phyloP scores from a whole-genome alignment of 2,329 filamentous ascomycete species.

The Exophiala oligosperma region DNA sequence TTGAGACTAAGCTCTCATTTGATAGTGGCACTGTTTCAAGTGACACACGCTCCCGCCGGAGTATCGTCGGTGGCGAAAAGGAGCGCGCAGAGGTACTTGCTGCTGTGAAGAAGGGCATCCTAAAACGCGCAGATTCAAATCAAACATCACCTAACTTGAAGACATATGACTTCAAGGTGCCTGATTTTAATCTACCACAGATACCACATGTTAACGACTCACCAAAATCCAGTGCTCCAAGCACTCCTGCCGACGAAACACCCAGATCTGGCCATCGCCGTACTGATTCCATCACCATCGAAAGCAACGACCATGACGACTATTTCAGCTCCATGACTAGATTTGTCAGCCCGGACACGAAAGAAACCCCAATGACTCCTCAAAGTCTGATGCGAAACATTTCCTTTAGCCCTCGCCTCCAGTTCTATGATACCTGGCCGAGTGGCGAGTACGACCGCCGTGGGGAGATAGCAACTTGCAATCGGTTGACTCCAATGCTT shows the following conservation, averaged over 20 bases:
- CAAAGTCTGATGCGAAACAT: constrained; percentile 65
- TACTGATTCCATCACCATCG: constrained; percentile 69
- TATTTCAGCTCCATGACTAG: constrained; percentile 78
- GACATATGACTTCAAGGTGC: constrained; percentile 56
- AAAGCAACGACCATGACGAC: constrained; percentile 88
- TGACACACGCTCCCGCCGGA: constrained; percentile 67
- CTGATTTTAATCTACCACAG: constrained; percentile 59
- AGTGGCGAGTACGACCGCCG: constrained; percentile 93
- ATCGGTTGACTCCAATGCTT: constrained; percentile 91
- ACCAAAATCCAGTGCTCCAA: constrained; percentile 80
- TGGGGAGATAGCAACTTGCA: constrained; percentile 96
- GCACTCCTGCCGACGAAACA: constrained; percentile 75
- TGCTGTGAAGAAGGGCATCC: constrained; percentile 89
- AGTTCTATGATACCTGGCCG: constrained; percentile 96
- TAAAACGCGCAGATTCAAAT: constrained; percentile 74
- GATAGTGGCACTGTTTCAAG: constrained; percentile 38
- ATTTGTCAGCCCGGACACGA: constrained; percentile 68
- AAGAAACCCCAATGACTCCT: constrained; percentile 78
- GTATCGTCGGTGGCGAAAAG: constrained; percentile 84
- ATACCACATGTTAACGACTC: constrained; percentile 71
- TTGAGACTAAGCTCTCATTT: constrained; percentile 59
- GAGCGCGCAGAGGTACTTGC: constrained; percentile 90
- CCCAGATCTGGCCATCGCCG: constrained; percentile 59
- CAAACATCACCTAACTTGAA: constrained; percentile 68
- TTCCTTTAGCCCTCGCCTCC: constrained; percentile 84